Evolutionary conservation across 2,329 filamentous ascomycete genomes (phyloP).

Genomic region (Aspergillus costaricaensis): DNA sequence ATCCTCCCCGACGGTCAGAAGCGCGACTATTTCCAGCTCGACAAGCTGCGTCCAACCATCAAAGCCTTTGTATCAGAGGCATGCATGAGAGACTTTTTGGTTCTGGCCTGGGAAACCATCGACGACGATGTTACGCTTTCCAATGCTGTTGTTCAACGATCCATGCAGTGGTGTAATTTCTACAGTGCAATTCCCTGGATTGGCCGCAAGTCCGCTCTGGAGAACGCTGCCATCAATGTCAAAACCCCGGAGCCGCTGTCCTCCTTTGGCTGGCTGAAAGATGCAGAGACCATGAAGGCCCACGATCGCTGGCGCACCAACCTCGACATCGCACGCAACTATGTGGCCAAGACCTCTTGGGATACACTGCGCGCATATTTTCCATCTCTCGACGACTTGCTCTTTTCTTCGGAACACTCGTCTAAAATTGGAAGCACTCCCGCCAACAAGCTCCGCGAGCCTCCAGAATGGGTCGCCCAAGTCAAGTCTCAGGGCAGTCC

Average conservation of each 20-base stretch:
- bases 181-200: slow-evolving; percentile 51
- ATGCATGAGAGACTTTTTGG: slow-evolving; percentile 46
- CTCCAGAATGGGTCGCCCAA: slow-evolving; percentile 37
- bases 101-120: slow-evolving; percentile 50
- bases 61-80: slow-evolving; percentile 51
- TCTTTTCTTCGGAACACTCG: slow-evolving; percentile 29
- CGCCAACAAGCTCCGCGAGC: slow-evolving; percentile 24
- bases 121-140: slow-evolving; percentile 40
- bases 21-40: slow-evolving; percentile 49
- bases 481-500: slow-evolving; percentile 37
- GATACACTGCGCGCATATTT: slow-evolving; percentile 29
- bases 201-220: slow-evolving; percentile 40
- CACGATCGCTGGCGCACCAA: slow-evolving; percentile 48
- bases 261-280: slow-evolving; percentile 52
- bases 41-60: slow-evolving; percentile 43
- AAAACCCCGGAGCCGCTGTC: slow-evolving; percentile 44
- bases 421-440: not conserved
- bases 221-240: slow-evolving; percentile 36
- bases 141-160: slow-evolving; percentile 48
- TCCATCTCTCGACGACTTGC: slow-evolving; percentile 28
- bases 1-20: slow-evolving; percentile 45
- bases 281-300: slow-evolving; percentile 45
- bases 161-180: slow-evolving; percentile 50
- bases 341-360: slow-evolving; percentile 26
- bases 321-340: slow-evolving; percentile 20